Conservation (phyloP, 768 basidiomycete species). For the Podaxis carcinomalis region DNA sequence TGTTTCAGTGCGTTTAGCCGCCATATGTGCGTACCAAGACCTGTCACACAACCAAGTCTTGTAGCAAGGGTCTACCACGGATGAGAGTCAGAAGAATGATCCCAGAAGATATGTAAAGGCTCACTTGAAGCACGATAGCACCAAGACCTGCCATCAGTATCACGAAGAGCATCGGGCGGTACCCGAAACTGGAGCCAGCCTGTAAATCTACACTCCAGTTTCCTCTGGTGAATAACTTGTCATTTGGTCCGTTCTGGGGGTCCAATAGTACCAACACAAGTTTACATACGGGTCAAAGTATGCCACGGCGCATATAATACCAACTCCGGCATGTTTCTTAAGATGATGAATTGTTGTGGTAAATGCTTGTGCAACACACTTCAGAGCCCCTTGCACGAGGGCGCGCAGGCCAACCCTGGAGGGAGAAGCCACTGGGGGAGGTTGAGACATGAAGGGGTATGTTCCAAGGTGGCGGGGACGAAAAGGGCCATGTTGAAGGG, state of each 20-base stretch:
- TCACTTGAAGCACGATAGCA: conserved; percentile 64
- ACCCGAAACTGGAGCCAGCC: conserved; percentile 48
- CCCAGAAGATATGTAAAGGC: neutral
- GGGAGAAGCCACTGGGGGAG: conserved; percentile 6
- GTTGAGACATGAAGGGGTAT: conserved; percentile 17
- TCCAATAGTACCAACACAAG: neutral
- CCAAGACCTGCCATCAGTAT: conserved; percentile 59
- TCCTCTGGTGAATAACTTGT: conserved; percentile 33
- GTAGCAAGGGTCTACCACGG: conserved; percentile 54
- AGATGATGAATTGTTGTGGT: conserved; percentile 22
- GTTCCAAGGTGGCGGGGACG: conserved; percentile 14
- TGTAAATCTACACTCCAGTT: conserved; percentile 82
- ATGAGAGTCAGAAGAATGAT: conserved; percentile 7
- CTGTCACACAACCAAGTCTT: conserved; percentile 65
- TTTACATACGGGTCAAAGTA: conserved; percentile 66
- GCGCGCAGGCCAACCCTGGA: neutral
- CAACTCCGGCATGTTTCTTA: conserved; percentile 54
- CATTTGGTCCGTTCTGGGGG: neutral
- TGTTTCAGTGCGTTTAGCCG: neutral
- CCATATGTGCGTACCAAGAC: conserved; percentile 39
- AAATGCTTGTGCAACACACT: conserved; percentile 11
- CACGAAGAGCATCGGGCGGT: conserved; percentile 61
- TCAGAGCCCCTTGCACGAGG: conserved; percentile 5
- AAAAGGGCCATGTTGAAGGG: conserved; percentile 26
- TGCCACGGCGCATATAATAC: conserved; percentile 68